Conservation (phyloP, 768 basidiomycete species). For the Podaxis sp. region DNA sequence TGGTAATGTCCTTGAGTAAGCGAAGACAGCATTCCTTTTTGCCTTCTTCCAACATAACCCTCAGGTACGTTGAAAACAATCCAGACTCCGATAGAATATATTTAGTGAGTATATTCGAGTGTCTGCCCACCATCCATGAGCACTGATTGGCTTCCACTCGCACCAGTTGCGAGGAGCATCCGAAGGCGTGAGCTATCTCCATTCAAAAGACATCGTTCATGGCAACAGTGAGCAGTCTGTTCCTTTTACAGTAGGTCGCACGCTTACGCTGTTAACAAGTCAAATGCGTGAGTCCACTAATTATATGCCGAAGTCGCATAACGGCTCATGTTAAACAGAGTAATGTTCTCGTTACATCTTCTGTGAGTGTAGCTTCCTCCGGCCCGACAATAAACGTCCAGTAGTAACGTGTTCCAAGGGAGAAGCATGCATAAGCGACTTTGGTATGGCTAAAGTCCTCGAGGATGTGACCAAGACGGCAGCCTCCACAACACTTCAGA, state of each 20-base stretch:
- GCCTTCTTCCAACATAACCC: neutral
- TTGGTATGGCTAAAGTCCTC: conserved; percentile 59
- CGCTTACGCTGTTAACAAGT: conserved; percentile 27
- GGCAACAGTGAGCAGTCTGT: conserved; percentile 46
- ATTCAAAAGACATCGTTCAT: conserved; percentile 46
- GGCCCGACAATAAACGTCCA: neutral
- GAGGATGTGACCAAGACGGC: conserved; percentile 50
- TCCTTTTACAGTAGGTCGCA: neutral
- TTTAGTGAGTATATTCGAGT: conserved; percentile 31
- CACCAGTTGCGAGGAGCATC: conserved; percentile 49
- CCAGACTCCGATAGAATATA: conserved; percentile 33
- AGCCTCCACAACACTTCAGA: conserved; percentile 37
- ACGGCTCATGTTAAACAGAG: conserved; percentile 26
- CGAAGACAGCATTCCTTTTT: neutral
- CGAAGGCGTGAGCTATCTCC: conserved; percentile 53
- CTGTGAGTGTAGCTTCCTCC: conserved; percentile 25
- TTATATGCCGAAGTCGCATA: neutral
- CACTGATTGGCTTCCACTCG: neutral
- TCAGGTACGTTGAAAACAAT: conserved; percentile 36
- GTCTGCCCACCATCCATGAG: neutral
- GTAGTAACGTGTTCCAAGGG: conserved; percentile 28
- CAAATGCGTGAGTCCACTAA: conserved; percentile 53
- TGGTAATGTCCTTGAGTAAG: conserved; percentile 51
- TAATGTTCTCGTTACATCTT: conserved; percentile 55
- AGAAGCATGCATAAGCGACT: conserved; percentile 56